Conservation (phyloP, 805 yeast genomes). For the Kazachstania africana region DNA sequence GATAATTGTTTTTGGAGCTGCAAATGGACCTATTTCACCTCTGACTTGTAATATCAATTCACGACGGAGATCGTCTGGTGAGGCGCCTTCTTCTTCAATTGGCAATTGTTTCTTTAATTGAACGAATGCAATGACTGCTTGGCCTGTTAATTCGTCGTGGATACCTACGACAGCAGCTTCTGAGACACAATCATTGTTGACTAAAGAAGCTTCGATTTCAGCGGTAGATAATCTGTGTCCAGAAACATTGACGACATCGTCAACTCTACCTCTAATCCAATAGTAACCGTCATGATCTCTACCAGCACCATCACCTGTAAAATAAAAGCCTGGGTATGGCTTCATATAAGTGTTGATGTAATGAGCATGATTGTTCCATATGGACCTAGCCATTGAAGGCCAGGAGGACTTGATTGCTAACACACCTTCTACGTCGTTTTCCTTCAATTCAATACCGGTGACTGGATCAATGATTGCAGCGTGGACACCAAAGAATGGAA, state of each 20-base stretch:
- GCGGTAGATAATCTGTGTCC: conserved; percentile 98
- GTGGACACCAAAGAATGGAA: conserved; percentile 92
- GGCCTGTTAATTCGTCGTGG: conserved; percentile 92
- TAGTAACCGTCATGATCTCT: conserved; percentile 92
- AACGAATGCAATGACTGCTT: conserved; percentile 93
- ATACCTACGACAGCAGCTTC: conserved; percentile 97
- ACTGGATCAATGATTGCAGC: conserved; percentile 91
- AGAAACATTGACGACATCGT: conserved; percentile 94
- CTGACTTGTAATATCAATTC: conserved; percentile 77
- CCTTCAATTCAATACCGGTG: conserved; percentile 70
- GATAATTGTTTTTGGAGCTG: conserved; percentile 81
- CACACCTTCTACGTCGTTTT: conserved; percentile 92
- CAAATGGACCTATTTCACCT: conserved; percentile 48
- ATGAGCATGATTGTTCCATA: conserved; percentile 77
- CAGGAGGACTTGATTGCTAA: conserved; percentile 81
- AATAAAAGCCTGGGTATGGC: conserved; percentile 88
- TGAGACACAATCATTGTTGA: conserved; percentile 67
- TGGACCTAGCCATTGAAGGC: conserved; percentile 99
- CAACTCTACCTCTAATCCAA: conserved; percentile 98
- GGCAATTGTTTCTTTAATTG: conserved; percentile 46
- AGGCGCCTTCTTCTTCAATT: conserved; percentile 22
- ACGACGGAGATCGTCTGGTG: conserved; percentile 34
- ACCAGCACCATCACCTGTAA: conserved; percentile 98
- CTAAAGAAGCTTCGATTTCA: conserved; percentile 88
- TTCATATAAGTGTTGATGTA: conserved; percentile 84